phyloP scores from a whole-genome alignment of 2,329 filamentous ascomycete species.

The Fonsecaea nubica region DNA sequence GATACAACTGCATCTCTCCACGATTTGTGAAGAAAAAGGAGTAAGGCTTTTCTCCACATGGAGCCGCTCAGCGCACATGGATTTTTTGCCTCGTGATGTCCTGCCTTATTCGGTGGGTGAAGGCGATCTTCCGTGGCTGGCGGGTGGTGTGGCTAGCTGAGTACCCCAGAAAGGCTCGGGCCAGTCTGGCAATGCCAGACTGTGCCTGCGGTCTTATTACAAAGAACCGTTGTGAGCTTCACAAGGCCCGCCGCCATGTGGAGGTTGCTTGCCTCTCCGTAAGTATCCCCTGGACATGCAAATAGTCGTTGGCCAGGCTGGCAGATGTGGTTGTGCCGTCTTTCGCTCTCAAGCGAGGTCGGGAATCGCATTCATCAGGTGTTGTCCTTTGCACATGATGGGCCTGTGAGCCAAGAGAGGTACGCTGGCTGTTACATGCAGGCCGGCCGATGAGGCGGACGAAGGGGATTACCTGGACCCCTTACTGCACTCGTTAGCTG shows the following conservation, averaged over 20 bases:
- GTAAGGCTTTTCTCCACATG: constrained; percentile 17
- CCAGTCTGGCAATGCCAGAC: constrained; percentile 25
- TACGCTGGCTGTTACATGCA: constrained; percentile 7
- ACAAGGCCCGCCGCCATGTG: constrained; percentile 26
- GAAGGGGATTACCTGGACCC: not conserved
- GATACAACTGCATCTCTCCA: constrained; percentile 22
- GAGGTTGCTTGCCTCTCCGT: constrained; percentile 18
- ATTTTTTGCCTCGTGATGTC: not conserved
- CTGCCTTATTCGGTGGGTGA: not conserved
- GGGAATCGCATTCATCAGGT: constrained; percentile 27
- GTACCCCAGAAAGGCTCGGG: constrained; percentile 20
- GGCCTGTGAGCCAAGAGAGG: constrained; percentile 2
- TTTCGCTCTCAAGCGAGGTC: constrained; percentile 15
- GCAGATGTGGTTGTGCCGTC: constrained; percentile 33
- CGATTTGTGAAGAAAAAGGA: constrained; percentile 12
- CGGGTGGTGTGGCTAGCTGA: constrained; percentile 10
- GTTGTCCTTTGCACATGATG: constrained; percentile 18
- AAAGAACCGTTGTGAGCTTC: constrained; percentile 21
- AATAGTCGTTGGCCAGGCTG: constrained; percentile 21
- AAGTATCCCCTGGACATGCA: constrained; percentile 11
- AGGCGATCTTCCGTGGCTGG: not conserved
- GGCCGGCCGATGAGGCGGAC: not conserved
- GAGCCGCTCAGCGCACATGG: constrained; percentile 7
- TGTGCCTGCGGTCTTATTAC: constrained; percentile 4
- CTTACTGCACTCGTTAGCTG: not conserved